phyloP scores from a whole-genome alignment of 2,329 filamentous ascomycete genomes.

The Stagonosporopsis rhizophila region DNA sequence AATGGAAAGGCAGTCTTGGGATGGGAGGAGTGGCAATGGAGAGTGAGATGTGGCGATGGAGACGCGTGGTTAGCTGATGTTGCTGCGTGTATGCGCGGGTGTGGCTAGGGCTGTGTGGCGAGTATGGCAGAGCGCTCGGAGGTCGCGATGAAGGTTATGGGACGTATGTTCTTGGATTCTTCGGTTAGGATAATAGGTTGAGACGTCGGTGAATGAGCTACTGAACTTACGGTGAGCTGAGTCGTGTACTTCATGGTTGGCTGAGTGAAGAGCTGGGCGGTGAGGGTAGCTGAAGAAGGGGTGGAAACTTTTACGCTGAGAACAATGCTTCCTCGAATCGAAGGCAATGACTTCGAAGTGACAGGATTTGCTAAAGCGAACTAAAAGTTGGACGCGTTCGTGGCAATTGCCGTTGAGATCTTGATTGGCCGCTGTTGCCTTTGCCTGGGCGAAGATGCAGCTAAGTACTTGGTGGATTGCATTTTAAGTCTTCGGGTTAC shows the following conservation, averaged over 20 bases:
- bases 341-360: background rate
- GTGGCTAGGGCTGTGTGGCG: background rate
- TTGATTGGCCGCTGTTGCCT: background rate
- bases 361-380: background rate
- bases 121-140: too few relatives aligned
- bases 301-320: too few relatives aligned
- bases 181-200: background rate
- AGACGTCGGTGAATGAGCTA: background rate
- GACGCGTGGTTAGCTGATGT: background rate
- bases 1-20: too few relatives aligned
- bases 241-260: background rate
- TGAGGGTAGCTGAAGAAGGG: background rate
- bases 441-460: background rate
- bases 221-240: background rate
- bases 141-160: too few relatives aligned
- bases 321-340: background rate
- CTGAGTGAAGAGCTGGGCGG: background rate
- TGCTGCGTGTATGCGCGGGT: background rate
- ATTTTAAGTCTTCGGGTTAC: background rate
- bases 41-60: background rate
- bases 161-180: too few relatives aligned
- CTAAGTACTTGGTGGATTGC: background rate
- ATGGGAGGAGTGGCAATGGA: background rate
- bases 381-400: background rate
- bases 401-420: background rate